phyloP scores from a whole-genome alignment of 495 filamentous ascomycete species.

The Aspergillus saccharolyticus region DNA sequence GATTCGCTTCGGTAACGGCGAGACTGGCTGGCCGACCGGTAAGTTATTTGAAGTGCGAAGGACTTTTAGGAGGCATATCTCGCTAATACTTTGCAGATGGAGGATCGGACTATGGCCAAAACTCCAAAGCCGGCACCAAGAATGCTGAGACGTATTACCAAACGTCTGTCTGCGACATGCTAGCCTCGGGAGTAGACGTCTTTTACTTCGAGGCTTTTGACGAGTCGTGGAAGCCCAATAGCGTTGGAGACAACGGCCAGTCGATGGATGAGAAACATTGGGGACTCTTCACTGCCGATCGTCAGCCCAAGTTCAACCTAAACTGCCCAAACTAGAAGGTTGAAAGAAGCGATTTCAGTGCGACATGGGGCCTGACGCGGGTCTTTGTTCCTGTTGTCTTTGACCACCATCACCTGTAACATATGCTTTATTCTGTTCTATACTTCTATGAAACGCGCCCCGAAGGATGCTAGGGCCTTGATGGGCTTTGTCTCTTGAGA shows the following conservation, averaged over 20 bases:
- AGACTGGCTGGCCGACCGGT: conserved; percentile 68
- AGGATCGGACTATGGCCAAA: conserved; percentile 55
- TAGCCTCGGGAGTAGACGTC: conserved; percentile 68
- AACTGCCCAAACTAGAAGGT: neutral
- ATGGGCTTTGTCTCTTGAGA: neutral
- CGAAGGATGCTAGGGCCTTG: neutral
- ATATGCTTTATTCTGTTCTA: neutral
- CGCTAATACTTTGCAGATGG: conserved; percentile 31
- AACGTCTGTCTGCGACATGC: conserved; percentile 63
- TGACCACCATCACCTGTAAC: neutral
- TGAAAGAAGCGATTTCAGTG: too few relatives aligned
- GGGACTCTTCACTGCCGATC: conserved; percentile 64
- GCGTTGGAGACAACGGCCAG: conserved; percentile 62
- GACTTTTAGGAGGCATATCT: neutral
- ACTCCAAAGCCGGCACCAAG: conserved; percentile 47
- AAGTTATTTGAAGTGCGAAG: conserved; percentile 8
- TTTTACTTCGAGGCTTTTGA: conserved; percentile 85
- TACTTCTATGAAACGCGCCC: neutral
- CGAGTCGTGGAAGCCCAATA: conserved; percentile 73
- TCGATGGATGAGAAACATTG: conserved; percentile 69
- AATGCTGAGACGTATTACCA: conserved; percentile 61
- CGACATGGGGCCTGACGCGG: neutral
- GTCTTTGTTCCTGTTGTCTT: neutral
- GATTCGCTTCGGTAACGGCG: conserved; percentile 69
- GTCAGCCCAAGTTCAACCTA: conserved; percentile 58